Evolutionary conservation across 2,329 filamentous ascomycete species (phyloP), one percentile per base, ranked within the genome.

Genomic region (Simplicillium sp.): DNA sequence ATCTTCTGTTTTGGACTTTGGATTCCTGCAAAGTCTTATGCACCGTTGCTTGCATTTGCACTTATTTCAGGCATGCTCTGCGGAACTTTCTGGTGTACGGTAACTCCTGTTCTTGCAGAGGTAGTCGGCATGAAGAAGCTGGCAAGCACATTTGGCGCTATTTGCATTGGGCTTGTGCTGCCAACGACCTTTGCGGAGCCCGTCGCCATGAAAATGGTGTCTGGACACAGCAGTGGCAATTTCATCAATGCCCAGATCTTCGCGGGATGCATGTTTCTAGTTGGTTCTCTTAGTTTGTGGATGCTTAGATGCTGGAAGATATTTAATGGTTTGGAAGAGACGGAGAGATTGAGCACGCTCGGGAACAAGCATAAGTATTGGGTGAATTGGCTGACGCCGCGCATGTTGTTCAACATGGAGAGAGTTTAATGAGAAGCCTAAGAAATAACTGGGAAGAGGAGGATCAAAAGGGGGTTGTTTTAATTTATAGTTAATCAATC

Each of bases 221-320:
- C 20, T 6, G 20, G 20, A 25, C 5, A 25, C 20, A 25, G 20
- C 20, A 25, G 20, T 9, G 29, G 59, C 2, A 65, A 56, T 13
- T 82, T 79, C 48, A 63, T 76, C 1, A 68, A 72, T 11, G 70
- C 76, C 3, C 77, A 81, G 51, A 48, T 82, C 1, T 82, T 78
- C 50, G 67, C 72, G 0, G 77, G 74, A 0, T 71, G 71, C 52
- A 78, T 80, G 71, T 82, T 80, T 53, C 54, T 80, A n/a, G 70
- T 59, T 1, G 77, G 69, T 2, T 69, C 76, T 3, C 41, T 63
- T 1, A 71, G 69, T 44, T 50, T 77, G 50, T 70, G 70, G 59
- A 51, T 75, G n/a, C 20, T 25, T 5, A 5, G 20, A 9, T 25
- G 20, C 20, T 25, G 20, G 20, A 25, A 25, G 20, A 25, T 25